Evolutionary conservation across 768 basidiomycete genomes (phyloP), one percentile per base, ranked within the genome.

Genomic region (Tulasnella sp.): DNA sequence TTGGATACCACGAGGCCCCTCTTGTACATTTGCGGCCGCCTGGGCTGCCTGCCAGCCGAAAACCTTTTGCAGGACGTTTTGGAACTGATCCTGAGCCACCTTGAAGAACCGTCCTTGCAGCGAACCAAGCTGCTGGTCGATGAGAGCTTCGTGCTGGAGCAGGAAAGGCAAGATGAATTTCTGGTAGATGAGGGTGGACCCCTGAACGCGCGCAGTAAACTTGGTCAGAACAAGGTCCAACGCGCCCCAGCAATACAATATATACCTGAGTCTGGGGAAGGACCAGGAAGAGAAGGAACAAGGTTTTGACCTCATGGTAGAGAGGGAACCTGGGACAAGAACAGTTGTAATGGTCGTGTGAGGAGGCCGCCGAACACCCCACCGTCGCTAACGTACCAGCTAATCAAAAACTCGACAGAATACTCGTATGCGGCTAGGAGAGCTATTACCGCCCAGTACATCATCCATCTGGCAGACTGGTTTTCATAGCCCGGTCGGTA

Each of bases 381-480:
- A 24, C 38, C 34, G 40, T 72, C 71, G 38, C 46, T 31, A 7
- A 87, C 92, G 82, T 82, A 94, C 96, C 96, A 96, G 80, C 91
- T 94, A 44, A 97, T 86, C 21, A 92, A 85, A 94, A 95, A 97
- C 83, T 96, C 95, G 10, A 92, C 92, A 36, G 93, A 87, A 83
- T 93, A 93, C 85, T 98, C 96, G 10, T 94, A 86, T 4, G 90
- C 92, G 18, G 96, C 89, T 82, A 96, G 90, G 83, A 92, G 82
- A 10, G 86, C 86, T 3, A 87, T 83, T 16, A 86, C 85, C 36
- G 83, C 82, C 96, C 97, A 98, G 83, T 98, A 98, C 94, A 96
- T 97, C 76, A 98, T 88, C 96, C 97, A 98, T 86, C 95, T 88
- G 84, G 98, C 96, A 10, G 96, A 87, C 72, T 95, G 94, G 74